These are phyloP conservation scores for Ordospora pajunii DNA, from an alignment of 371 early-diverging fungal species.

Conservation along the genomic window DNA sequence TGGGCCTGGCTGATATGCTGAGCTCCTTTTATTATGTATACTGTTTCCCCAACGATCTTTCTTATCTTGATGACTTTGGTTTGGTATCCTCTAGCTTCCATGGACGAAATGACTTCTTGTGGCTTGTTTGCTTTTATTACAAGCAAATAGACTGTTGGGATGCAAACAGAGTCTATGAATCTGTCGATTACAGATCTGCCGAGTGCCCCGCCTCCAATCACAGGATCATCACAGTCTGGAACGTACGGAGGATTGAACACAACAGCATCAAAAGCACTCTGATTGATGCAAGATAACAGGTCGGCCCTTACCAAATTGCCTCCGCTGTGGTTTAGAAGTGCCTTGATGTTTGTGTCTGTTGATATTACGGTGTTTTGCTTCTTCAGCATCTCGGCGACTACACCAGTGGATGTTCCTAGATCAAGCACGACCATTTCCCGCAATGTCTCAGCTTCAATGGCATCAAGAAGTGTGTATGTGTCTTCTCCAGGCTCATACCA, in stretches of 20 bases:
- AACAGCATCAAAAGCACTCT: conserved; percentile 67
- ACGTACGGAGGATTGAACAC: conserved; percentile 85
- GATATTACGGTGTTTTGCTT: conserved; percentile 34
- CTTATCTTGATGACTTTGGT: conserved; percentile 32
- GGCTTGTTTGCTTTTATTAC: conserved; percentile 77
- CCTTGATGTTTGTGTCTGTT: conserved; percentile 45
- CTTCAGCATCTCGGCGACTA: conserved; percentile 18
- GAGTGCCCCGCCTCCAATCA: conserved; percentile 72
- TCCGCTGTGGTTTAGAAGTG: conserved; percentile 19
- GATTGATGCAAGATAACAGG: conserved; percentile 33
- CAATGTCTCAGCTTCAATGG: conserved; percentile 20
- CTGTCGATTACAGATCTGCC: conserved; percentile 79
- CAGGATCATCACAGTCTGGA: conserved; percentile 59
- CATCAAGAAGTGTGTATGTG: conserved; percentile 46
- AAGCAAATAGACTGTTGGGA: conserved; percentile 72
- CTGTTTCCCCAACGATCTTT: conserved; percentile 44
- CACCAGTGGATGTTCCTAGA: conserved; percentile 42
- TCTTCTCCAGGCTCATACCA: conserved; percentile 57
- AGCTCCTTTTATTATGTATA: conserved; percentile 40
- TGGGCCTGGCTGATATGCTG: not conserved
- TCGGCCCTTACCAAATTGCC: conserved; percentile 34
- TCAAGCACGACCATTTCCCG: conserved; percentile 30
- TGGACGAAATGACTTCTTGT: conserved; percentile 66
- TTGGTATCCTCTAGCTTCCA: conserved; percentile 54
- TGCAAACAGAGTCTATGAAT: conserved; percentile 67